Evolutionary conservation across 306 rosid genomes (phyloP).

Genomic region (Sophora flavescens): DNA sequence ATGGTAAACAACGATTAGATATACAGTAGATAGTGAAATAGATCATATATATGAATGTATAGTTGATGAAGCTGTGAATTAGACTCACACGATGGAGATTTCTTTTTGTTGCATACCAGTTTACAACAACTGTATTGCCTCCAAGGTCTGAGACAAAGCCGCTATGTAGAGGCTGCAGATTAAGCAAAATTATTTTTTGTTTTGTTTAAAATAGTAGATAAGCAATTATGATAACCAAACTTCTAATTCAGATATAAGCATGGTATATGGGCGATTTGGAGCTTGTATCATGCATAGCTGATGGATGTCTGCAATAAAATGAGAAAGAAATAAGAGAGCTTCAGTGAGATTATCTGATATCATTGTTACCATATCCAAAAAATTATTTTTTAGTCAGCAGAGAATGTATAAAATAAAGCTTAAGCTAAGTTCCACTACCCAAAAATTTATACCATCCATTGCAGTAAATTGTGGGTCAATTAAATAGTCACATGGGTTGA

Average conservation of each 20-base stretch:
- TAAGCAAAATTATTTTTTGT: constrained; percentile 39
- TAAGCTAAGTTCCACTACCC: too few relatives aligned
- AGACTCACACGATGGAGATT: constrained; percentile 92
- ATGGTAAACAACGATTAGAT: neutral
- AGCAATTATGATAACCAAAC: neutral
- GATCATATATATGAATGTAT: neutral
- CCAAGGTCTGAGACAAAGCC: constrained; percentile 89
- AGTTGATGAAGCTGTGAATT: constrained; percentile 19
- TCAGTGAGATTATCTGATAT: constrained; percentile 84
- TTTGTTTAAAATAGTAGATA: too few relatives aligned
- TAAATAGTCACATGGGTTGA: too few relatives aligned
- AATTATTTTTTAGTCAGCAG: constrained; percentile 32
- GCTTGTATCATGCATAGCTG: constrained; percentile 54
- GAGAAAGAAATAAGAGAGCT: constrained; percentile 85
- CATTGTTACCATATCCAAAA: constrained; percentile 7
- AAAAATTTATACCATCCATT: too few relatives aligned
- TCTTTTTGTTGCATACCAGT: constrained; percentile 78
- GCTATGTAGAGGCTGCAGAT: constrained; percentile 88
- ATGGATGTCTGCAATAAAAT: constrained; percentile 91
- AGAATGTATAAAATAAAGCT: too few relatives aligned
- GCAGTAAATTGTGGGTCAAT: too few relatives aligned
- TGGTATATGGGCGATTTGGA: neutral
- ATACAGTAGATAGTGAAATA: neutral
- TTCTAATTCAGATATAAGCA: constrained; percentile 9
- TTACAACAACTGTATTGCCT: constrained; percentile 71